These are phyloP conservation scores for Candida silvatica DNA, from an alignment of 805 yeast species.

Conservation along the genomic window DNA sequence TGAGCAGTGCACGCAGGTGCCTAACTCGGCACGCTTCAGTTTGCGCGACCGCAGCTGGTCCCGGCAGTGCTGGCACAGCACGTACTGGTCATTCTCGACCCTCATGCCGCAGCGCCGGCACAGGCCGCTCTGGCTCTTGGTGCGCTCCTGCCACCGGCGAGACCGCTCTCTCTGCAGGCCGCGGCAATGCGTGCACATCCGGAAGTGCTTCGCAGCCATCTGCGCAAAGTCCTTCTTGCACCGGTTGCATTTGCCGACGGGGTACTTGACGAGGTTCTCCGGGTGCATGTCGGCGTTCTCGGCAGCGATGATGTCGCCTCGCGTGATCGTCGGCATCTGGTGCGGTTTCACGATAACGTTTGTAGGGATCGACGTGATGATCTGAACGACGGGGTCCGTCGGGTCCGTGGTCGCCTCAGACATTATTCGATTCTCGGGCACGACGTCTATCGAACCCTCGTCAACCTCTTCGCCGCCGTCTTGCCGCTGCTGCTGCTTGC, in stretches of 20 bases:
- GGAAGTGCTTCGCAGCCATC: conserved; percentile 35
- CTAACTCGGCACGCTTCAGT: conserved; percentile 50
- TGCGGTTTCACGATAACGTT: too few species aligned
- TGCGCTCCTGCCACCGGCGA: conserved; percentile 55
- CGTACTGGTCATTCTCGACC: conserved; percentile 41
- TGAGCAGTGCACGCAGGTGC: conserved; percentile 62
- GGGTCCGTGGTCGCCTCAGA: not conserved
- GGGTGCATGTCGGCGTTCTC: conserved; percentile 2
- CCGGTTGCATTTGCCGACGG: conserved; percentile 33
- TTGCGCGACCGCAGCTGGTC: conserved; percentile 45
- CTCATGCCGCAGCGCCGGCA: conserved; percentile 56
- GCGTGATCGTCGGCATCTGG: not conserved
- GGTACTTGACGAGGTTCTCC: conserved; percentile 6
- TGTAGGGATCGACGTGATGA: too few species aligned
- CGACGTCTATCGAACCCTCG: not conserved
- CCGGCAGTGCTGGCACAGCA: conserved; percentile 54
- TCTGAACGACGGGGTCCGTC: not conserved
- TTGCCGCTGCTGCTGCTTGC: not conserved
- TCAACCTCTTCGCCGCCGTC: too few species aligned
- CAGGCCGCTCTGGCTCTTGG: conserved; percentile 51
- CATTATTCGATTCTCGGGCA: not conserved
- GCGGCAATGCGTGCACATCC: conserved; percentile 57
- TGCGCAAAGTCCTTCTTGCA: conserved; percentile 55
- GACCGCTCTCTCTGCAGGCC: conserved; percentile 55
- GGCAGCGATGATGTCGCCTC: not conserved